Percentiles rank a stretch among this genome's conserved stretches.
These are phyloP conservation scores for Paraurostyla sp. DNA, from an alignment of 73 alveolate species.

Conservation along the genomic window DNA sequence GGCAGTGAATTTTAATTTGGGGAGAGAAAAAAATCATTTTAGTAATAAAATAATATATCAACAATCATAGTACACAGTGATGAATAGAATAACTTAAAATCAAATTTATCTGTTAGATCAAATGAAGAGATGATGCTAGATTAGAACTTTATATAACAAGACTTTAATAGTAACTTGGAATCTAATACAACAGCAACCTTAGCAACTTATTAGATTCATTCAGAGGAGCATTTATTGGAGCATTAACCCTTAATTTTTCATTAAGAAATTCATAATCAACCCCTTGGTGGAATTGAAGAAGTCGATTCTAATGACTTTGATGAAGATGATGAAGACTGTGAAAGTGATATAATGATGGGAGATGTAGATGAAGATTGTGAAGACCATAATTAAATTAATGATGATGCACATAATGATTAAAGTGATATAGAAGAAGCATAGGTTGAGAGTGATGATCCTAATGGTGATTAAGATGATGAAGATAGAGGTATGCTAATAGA, in stretches of 20 bases:
- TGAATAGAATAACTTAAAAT: neutral
- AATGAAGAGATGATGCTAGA: no score
- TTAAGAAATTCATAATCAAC: neutral
- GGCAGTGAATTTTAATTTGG: no score
- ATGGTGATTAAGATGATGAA: conserved; percentile 9
- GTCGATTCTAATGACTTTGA: conserved; percentile 44
- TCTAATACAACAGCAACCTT: no score
- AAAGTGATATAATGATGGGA: neutral
- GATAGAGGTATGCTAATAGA: neutral
- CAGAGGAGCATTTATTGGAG: no score
- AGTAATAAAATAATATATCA: no score
- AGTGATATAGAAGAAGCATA: neutral
- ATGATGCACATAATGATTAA: neutral
- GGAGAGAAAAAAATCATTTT: neutral
- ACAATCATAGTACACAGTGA: neutral
- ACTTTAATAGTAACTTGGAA: no score
- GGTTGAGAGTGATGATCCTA: neutral
- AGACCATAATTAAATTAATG: no score
- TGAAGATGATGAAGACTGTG: conserved; percentile 42
- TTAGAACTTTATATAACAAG: no score
- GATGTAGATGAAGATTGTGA: neutral
- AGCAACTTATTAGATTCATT: no score
- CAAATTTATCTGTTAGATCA: neutral
- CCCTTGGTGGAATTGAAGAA: conserved; percentile 23
- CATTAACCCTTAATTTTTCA: no score